phyloP scores from a whole-genome alignment of 169 alveolate species.

The Plasmodium fragile region DNA sequence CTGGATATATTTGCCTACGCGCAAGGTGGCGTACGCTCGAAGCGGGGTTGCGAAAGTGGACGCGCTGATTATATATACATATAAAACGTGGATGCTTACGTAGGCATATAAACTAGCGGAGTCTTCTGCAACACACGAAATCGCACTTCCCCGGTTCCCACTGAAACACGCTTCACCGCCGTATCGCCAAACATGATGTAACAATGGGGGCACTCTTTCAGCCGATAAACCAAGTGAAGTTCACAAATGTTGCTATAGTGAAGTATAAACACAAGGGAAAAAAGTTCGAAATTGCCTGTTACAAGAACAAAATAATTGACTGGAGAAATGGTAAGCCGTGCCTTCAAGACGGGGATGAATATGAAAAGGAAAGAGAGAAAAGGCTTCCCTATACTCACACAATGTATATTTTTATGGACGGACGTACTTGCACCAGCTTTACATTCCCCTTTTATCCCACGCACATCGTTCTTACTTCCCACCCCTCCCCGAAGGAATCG shows the following conservation, averaged over 20 bases:
- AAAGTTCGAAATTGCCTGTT: slow-evolving; percentile 97
- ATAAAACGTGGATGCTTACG: neutral
- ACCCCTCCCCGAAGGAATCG: slow-evolving; percentile 85
- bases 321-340: slow-evolving; percentile 88
- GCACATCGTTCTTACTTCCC: neutral
- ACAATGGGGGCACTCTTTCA: slow-evolving; percentile 90
- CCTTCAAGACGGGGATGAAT: neutral
- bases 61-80: neutral
- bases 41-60: neutral
- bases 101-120: neutral
- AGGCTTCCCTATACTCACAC: neutral
- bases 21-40: neutral
- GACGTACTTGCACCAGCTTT: neutral
- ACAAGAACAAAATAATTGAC: slow-evolving; percentile 95
- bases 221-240: slow-evolving; percentile 94
- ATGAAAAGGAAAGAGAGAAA: slow-evolving; percentile 13
- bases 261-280: slow-evolving; percentile 90
- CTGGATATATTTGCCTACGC: neutral
- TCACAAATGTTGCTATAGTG: slow-evolving; percentile 97
- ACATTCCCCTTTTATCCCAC: neutral
- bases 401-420: neutral
- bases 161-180: neutral
- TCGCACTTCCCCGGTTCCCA: neutral
- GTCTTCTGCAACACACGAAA: neutral
- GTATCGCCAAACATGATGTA: slow-evolving; percentile 47